A percentile compares a stretch with the other conserved stretches of the same genome.
phyloP scores from a whole-genome alignment of 225 moss, liverwort and hornwort species.

The Marchantia paleacea region DNA sequence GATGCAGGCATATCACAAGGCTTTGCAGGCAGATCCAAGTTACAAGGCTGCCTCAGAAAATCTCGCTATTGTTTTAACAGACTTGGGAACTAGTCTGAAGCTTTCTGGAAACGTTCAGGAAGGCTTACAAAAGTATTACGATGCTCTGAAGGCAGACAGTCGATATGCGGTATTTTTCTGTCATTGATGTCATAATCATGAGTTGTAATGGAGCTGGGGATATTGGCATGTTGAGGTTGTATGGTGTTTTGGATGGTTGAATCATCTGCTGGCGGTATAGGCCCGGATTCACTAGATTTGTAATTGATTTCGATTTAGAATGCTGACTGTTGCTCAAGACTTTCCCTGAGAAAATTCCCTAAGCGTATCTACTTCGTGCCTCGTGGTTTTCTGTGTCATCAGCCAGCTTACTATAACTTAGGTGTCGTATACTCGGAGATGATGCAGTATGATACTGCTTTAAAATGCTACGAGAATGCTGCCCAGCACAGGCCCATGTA shows the following conservation, averaged over 20 bases:
- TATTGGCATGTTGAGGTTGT: neutral
- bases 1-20: slow-evolving; percentile 78
- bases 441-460: slow-evolving; percentile 96
- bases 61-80: slow-evolving; percentile 89
- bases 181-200: neutral
- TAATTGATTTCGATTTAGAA: too few species aligned
- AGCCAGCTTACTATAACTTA: slow-evolving; percentile 99
- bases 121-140: slow-evolving; percentile 88
- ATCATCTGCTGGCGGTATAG: neutral
- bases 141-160: slow-evolving; percentile 95
- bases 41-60: slow-evolving; percentile 90
- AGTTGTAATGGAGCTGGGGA: neutral
- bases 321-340: too few species aligned
- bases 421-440: slow-evolving; percentile 99
- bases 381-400: slow-evolving; percentile 26
- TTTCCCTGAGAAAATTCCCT: too few species aligned
- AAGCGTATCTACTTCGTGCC: neutral
- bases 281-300: too few species aligned
- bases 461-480: slow-evolving; percentile 96
- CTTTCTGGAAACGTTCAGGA: slow-evolving; percentile 92
- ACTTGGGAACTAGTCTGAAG: slow-evolving; percentile 95
- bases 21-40: slow-evolving; percentile 68
- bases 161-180: slow-evolving; percentile 80
- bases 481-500: slow-evolving; percentile 97
- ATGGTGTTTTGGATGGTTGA: neutral